Base-by-base conservation (phyloP, 345 rosid genomes). In the Salix exigua region DNA sequence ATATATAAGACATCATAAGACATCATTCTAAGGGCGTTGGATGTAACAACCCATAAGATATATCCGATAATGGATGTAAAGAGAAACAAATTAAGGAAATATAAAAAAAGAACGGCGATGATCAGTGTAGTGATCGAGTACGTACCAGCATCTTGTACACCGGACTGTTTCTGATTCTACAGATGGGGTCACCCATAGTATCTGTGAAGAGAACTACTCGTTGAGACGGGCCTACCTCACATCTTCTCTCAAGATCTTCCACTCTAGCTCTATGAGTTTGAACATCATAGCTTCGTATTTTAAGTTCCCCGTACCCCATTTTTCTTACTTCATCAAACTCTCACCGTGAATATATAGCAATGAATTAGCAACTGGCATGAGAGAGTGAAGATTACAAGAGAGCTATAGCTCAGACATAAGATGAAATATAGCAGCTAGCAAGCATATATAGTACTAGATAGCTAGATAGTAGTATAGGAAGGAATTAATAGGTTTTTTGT, bases 121-220 rank as follows among this genome's bases (percentile, higher is more conserved):
- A 21, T 2, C n/a, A 66, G 35, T 21, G 33, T 16, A 11, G 68
- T 2, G 58, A 33, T 33, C 37, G 37, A n/a, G 66, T 25, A n/a
- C 68, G 70, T 83, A 93, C 97, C 87, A 93, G 91, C 96, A 93
- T 93, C 61, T 67, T 86, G 86, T 72, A 88, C 67, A 87, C 53
- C 44, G 93, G 97, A 80, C 86, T 86, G 73, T 91, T 88, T 75
- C 96, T 73, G 85, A 93, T 90, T 78, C 97, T 84, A 82, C 96
- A 89, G 33, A 89, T 86, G 84, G 97, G 97, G 90, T 93, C 97
- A 55, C 97, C 97, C 84, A 93, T 44, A 67, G 87, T 86, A 77
- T 93, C 94, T 11, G 91, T 90, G 84, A 77, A 88, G 84, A 91
- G 90, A 75, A 83, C 83, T 13, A 85, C 88, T 80, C 85, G 79